Evolutionary conservation across 2,329 filamentous ascomycete genomes (phyloP), one percentile per base, ranked within the genome.

Genomic region (Ascochyta viciae-villosae): DNA sequence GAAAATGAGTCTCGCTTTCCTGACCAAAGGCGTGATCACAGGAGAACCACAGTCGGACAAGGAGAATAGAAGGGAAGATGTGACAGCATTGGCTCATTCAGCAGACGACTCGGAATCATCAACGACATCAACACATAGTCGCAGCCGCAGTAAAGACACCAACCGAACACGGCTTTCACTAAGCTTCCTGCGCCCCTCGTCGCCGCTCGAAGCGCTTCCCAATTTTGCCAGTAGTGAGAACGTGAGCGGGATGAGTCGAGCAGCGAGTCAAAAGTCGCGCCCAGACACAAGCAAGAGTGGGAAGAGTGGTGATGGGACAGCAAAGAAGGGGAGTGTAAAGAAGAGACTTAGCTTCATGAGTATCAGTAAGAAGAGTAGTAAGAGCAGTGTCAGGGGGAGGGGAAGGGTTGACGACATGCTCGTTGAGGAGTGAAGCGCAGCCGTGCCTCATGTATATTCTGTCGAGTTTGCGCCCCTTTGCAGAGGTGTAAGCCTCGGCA

Each of bases 311-410:
- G 69, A 78, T 34, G 72, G 76, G 52, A 82, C 82, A 24, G 54
- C 61, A 48, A 84, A 84, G 13, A 73, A 64, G 29, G 67, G 66
- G 48, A 85, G 87, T 54, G 85, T 96, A 63, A 87, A 88, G 77
- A 94, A 92, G 78, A 80, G 92, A 68, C 81, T 96, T 63, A 95
- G 90, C 73, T 80, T 92, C 67, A 80, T 96, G 68, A 90, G 89
- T 73, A 82, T 92, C 46, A 88, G 89, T 27, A 88, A 87, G 73
- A 91, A 90, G 78, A 80, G 79, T 41, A 86, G 83, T 70, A 88
- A 86, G 73, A 78, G 68, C 55, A 83, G 79, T 71, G 80, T 75
- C 5, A 65, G 60, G 54, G 67, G 66, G 41, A 60, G 57, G 15
- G 43, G 44, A 8, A 42, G 61, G 33, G 51, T 63, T 34, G 66